Percentiles rank a stretch among this genome's conserved stretches.
Conservation (phyloP, 2,329 filamentous ascomycete genomes). For the Trichoderma sp. region DNA sequence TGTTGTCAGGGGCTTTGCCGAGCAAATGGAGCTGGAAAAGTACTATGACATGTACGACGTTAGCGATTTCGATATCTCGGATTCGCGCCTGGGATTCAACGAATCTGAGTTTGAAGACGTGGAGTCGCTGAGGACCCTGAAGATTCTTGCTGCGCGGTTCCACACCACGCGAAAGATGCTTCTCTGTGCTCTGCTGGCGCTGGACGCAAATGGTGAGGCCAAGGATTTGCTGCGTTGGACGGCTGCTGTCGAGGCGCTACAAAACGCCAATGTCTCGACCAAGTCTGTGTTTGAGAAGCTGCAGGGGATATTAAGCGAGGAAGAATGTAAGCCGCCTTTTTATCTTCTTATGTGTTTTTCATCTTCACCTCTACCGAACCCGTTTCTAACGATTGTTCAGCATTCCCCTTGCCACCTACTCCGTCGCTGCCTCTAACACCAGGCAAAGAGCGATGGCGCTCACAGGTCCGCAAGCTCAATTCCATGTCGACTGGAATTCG, state of each 20-base stretch:
- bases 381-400: conserved; percentile 40
- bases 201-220: conserved; percentile 79
- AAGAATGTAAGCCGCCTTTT: conserved; percentile 66
- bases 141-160: conserved; percentile 78
- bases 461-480: conserved; percentile 85
- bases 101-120: conserved; percentile 74
- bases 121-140: conserved; percentile 78
- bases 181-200: conserved; percentile 83
- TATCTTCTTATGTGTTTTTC: not conserved
- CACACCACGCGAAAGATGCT: conserved; percentile 82
- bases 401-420: conserved; percentile 58
- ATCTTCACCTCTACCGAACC: not conserved
- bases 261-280: conserved; percentile 64
- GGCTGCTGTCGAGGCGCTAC: conserved; percentile 74
- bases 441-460: conserved; percentile 79
- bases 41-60: conserved; percentile 91
- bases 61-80: conserved; percentile 71
- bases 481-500: conserved; percentile 88
- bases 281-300: conserved; percentile 67
- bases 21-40: conserved; percentile 82
- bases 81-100: conserved; percentile 67
- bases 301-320: conserved; percentile 72
- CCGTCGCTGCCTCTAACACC: conserved; percentile 68
- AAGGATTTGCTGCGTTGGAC: conserved; percentile 80
- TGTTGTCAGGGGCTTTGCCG: conserved; percentile 71